These are phyloP conservation scores for Auriscalpium vulgare DNA, from an alignment of 768 basidiomycete species.

Conservation along the genomic window DNA sequence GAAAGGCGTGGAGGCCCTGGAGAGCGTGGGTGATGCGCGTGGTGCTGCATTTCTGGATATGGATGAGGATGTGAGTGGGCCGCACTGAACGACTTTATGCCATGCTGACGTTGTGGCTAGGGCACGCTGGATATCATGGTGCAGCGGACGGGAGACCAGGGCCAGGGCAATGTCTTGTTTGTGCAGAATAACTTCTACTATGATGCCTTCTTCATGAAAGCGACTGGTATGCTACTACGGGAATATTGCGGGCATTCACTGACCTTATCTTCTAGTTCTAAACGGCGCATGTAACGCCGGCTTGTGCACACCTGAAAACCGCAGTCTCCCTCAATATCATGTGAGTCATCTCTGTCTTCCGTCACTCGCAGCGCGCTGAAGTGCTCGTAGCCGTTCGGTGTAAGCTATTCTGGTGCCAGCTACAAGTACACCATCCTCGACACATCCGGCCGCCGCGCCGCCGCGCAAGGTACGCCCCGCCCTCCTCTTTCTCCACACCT, in stretches of 20 bases:
- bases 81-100: background rate
- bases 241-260: background rate
- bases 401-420: conserved; percentile 89
- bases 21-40: conserved; percentile 68
- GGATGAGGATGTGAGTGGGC: conserved; percentile 83
- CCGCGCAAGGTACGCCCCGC: conserved; percentile 65
- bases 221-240: conserved; percentile 57
- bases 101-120: conserved; percentile 30
- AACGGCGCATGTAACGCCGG: conserved; percentile 90
- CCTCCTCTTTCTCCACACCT: background rate
- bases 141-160: conserved; percentile 68
- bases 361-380: background rate
- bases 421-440: conserved; percentile 97
- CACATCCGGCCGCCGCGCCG: conserved; percentile 78
- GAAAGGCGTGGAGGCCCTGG: conserved; percentile 54
- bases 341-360: conserved; percentile 36
- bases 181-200: conserved; percentile 97
- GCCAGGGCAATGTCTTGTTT: conserved; percentile 60
- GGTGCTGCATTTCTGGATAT: conserved; percentile 80
- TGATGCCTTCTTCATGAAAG: conserved; percentile 97
- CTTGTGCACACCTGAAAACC: conserved; percentile 58
- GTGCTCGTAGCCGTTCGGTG: conserved; percentile 71
- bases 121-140: conserved; percentile 90
- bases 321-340: conserved; percentile 53
- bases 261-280: conserved; percentile 44